These are phyloP conservation scores for Pythium aphanidermatum DNA, from an alignment of 352 stramenopile genomes.

Conservation along the genomic window DNA sequence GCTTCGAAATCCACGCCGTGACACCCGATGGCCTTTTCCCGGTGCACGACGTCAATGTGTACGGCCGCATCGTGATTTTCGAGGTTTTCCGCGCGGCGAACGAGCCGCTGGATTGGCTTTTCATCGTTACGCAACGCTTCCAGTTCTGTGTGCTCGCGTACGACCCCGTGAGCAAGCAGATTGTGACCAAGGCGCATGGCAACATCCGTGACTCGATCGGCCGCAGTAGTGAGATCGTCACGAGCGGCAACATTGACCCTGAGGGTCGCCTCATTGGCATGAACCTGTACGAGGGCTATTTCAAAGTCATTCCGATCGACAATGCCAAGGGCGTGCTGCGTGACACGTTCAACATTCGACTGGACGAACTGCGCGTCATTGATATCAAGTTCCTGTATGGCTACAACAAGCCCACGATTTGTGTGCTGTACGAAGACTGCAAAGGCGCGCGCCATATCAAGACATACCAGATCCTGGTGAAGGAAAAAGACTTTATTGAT, in stretches of 20 bases:
- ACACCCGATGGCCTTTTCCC: slow-evolving; percentile 82
- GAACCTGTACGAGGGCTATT: slow-evolving; percentile 90
- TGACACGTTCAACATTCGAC: slow-evolving; percentile 89
- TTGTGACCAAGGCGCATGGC: slow-evolving; percentile 84
- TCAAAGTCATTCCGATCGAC: slow-evolving; percentile 89
- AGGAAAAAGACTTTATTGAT: slow-evolving; percentile 88
- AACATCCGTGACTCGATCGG: slow-evolving; percentile 84
- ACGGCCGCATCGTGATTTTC: slow-evolving; percentile 86
- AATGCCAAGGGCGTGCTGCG: slow-evolving; percentile 64
- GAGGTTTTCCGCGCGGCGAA: slow-evolving; percentile 73
- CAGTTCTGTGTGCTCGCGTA: slow-evolving; percentile 89
- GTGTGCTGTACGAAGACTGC: slow-evolving; percentile 90
- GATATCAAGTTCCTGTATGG: slow-evolving; percentile 92
- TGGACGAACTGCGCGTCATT: slow-evolving; percentile 91
- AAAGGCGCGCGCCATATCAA: slow-evolving; percentile 87
- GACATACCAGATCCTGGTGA: slow-evolving; percentile 88
- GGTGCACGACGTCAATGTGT: slow-evolving; percentile 81
- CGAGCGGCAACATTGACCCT: slow-evolving; percentile 84
- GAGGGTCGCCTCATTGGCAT: slow-evolving; percentile 85
- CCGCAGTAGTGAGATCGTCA: slow-evolving; percentile 84
- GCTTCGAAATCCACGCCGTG: slow-evolving; percentile 86
- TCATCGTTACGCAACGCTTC: slow-evolving; percentile 86
- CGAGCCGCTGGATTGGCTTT: slow-evolving; percentile 81
- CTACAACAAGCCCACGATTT: slow-evolving; percentile 86
- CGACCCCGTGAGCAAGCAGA: slow-evolving; percentile 49